phyloP scores from a whole-genome alignment of 2,329 filamentous ascomycete species.

The Fusarium sp. region DNA sequence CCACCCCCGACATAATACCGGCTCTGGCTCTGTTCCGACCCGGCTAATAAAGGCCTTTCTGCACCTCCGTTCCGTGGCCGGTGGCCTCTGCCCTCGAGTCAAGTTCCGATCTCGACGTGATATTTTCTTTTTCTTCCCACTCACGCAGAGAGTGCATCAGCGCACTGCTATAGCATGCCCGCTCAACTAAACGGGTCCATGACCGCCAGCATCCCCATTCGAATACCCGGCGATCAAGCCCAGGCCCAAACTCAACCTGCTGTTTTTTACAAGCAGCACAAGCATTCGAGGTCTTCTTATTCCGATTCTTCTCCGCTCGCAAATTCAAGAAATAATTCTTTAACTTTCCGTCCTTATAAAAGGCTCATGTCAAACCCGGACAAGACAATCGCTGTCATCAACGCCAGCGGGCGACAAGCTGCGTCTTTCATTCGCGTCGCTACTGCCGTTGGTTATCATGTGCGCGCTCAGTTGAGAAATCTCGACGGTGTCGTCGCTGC shows the following conservation, averaged over 20 bases:
- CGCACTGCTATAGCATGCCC: slow-evolving; percentile 52
- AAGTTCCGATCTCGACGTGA: slow-evolving; percentile 36
- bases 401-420: slow-evolving; percentile 94
- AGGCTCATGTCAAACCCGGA: slow-evolving; percentile 69
- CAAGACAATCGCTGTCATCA: slow-evolving; percentile 94
- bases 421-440: slow-evolving; percentile 95
- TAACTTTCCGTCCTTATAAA: slow-evolving; percentile 71
- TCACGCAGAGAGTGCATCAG: slow-evolving; percentile 40
- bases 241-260: slow-evolving; percentile 32
- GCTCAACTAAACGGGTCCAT: slow-evolving; percentile 56
- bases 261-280: slow-evolving; percentile 62
- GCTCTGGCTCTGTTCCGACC: slow-evolving; percentile 35
- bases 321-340: slow-evolving; percentile 68
- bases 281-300: slow-evolving; percentile 72
- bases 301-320: slow-evolving; percentile 69
- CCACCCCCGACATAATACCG: slow-evolving; percentile 45
- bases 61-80: slow-evolving; percentile 35
- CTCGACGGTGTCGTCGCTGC: slow-evolving; percentile 88
- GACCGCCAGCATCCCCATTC: slow-evolving; percentile 55
- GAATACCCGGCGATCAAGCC: slow-evolving; percentile 53
- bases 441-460: slow-evolving; percentile 91
- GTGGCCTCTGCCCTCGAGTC: slow-evolving; percentile 33
- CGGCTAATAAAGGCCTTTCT: slow-evolving; percentile 42
- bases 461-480: slow-evolving; percentile 91
- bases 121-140: slow-evolving; percentile 30